Conservation (phyloP, 1,284 basidiomycete genomes). For the Bjerkandera adusta region DNA sequence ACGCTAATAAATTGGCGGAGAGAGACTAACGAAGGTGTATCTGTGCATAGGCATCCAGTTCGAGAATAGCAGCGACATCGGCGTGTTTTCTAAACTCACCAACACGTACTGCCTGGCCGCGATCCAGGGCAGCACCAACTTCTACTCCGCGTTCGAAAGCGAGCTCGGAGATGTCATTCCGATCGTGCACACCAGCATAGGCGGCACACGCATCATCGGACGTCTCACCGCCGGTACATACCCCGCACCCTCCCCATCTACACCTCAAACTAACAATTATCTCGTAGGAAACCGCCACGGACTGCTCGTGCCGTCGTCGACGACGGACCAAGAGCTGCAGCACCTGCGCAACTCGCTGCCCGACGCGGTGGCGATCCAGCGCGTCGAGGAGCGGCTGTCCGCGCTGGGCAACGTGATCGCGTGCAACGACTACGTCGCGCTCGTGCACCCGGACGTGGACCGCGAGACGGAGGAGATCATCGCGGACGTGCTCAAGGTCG, state of each 20-base stretch:
- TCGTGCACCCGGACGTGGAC: slow-evolving; percentile 97
- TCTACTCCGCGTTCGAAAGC: slow-evolving; percentile 96
- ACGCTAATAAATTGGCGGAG: neutral
- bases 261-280: neutral
- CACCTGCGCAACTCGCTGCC: slow-evolving; percentile 97
- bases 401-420: slow-evolving; percentile 98
- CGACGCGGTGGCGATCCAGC: slow-evolving; percentile 88
- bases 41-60: slow-evolving; percentile 78
- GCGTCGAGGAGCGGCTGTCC: slow-evolving; percentile 94
- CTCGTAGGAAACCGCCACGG: slow-evolving; percentile 87
- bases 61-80: slow-evolving; percentile 96
- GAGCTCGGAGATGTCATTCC: slow-evolving; percentile 94
- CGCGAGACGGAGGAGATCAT: slow-evolving; percentile 99
- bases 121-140: slow-evolving; percentile 95
- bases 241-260: neutral
- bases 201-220: slow-evolving; percentile 92
- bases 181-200: slow-evolving; percentile 96
- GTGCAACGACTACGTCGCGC: slow-evolving; percentile 96
- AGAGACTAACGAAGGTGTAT: neutral
- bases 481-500: slow-evolving; percentile 98
- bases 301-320: slow-evolving; percentile 92
- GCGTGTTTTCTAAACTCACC: slow-evolving; percentile 93
- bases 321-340: slow-evolving; percentile 98
- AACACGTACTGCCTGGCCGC: slow-evolving; percentile 95
- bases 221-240: slow-evolving; percentile 83